Conservation (phyloP, 371 early-diverging fungal genomes). For the Mortierella sp. region DNA sequence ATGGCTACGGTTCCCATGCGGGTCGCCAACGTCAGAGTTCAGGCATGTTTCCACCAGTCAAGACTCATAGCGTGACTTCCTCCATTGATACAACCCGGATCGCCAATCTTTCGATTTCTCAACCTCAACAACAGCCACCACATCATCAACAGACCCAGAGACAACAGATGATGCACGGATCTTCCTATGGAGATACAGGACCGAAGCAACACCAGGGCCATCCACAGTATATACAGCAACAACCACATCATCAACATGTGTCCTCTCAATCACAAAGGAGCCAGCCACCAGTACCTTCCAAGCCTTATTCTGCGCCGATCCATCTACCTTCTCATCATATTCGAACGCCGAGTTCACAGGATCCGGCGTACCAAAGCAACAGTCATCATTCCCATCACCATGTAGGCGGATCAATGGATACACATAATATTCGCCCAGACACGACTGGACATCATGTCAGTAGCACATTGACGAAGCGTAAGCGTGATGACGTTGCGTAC, state of each 20-base stretch:
- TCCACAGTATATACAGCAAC: constrained; percentile 5
- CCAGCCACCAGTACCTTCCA: constrained; percentile 28
- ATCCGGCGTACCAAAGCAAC: constrained; percentile 1
- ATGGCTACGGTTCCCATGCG: constrained; percentile 16
- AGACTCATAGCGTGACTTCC: constrained; percentile 20
- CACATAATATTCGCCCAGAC: constrained; percentile 3
- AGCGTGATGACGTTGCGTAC: constrained; percentile 33
- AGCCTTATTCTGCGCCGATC: constrained; percentile 27
- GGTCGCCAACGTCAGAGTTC: constrained; percentile 29
- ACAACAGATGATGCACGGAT: constrained; percentile 5
- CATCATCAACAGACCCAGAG: constrained; percentile 19
- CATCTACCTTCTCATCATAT: constrained; percentile 17
- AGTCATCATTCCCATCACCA: constrained; percentile 4
- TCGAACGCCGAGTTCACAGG: constrained; percentile 25
- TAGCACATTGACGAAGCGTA: constrained; percentile 34
- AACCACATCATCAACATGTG: constrained; percentile 13
- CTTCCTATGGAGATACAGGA: constrained; percentile 13
- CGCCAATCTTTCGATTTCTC: constrained; percentile 39
- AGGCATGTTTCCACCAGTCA: constrained; percentile 10
- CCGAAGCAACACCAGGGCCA: constrained; percentile 19
- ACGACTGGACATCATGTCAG: not conserved
- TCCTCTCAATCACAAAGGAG: too few species aligned
- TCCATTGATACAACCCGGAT: constrained; percentile 39
- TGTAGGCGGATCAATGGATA: not conserved
- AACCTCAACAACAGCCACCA: constrained; percentile 13